A percentile compares a stretch with the other conserved stretches of the same genome.
These are phyloP conservation scores for Ogataea nitratoaversa DNA, from an alignment of 805 yeast species.

Conservation along the genomic window DNA sequence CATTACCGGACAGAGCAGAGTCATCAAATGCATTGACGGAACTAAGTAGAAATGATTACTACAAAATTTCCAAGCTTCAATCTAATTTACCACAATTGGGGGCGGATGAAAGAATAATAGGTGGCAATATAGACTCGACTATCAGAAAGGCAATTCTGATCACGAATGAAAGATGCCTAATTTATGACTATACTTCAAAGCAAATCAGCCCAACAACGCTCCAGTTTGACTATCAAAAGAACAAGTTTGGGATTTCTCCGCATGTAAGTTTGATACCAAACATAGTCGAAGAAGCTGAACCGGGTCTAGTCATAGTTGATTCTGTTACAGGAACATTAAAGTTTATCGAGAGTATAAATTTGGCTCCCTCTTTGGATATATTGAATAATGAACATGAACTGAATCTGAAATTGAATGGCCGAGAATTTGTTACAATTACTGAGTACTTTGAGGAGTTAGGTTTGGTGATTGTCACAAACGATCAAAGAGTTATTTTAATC, in stretches of 20 bases:
- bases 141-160: slow-evolving; percentile 31
- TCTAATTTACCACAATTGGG: slow-evolving; percentile 46
- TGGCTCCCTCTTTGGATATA: slow-evolving; percentile 53
- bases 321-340: slow-evolving; percentile 53
- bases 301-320: slow-evolving; percentile 70
- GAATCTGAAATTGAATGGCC: slow-evolving; percentile 38
- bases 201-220: slow-evolving; percentile 56
- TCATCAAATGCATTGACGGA: slow-evolving; percentile 30
- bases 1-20: not conserved
- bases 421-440: slow-evolving; percentile 55
- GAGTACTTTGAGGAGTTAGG: slow-evolving; percentile 74
- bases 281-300: slow-evolving; percentile 44
- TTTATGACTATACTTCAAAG: slow-evolving; percentile 65
- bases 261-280: slow-evolving; percentile 60
- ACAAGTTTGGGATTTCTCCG: slow-evolving; percentile 34
- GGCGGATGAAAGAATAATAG: slow-evolving; percentile 19
- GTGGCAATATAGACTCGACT: slow-evolving; percentile 22
- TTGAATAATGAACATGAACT: slow-evolving; percentile 32
- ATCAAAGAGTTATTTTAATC: slow-evolving; percentile 60
- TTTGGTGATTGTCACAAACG: slow-evolving; percentile 61
- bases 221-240: slow-evolving; percentile 41
- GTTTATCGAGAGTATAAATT: slow-evolving; percentile 72
- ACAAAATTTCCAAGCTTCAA: slow-evolving; percentile 52
- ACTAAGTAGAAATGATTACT: slow-evolving; percentile 54
- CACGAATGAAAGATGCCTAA: slow-evolving; percentile 48